Evolutionary conservation across 2,329 filamentous ascomycete species (phyloP).

Genomic region (Epichloe brachyelytri): DNA sequence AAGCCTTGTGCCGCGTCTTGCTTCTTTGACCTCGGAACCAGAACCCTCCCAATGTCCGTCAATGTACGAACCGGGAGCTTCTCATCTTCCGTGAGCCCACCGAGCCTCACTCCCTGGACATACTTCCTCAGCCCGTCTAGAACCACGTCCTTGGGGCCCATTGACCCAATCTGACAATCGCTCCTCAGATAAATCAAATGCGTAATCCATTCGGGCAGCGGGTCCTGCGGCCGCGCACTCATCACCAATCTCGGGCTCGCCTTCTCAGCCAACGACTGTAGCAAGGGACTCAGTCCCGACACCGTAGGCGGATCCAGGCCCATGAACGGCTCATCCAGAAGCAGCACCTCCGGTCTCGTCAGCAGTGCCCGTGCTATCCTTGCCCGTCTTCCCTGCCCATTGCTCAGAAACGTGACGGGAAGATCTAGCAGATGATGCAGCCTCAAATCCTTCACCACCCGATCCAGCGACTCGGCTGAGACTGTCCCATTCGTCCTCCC

Average conservation of each 20-base stretch:
- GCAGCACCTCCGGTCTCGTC: constrained; percentile 62
- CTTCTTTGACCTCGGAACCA: constrained; percentile 17
- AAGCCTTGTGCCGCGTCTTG: constrained; percentile 4
- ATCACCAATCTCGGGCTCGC: constrained; percentile 62
- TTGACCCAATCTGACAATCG: constrained; percentile 49
- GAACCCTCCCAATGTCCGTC: constrained; percentile 34
- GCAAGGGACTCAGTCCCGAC: constrained; percentile 54
- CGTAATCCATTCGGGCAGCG: constrained; percentile 80
- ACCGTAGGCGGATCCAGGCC: constrained; percentile 80
- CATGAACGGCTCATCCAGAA: constrained; percentile 94
- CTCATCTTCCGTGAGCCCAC: constrained; percentile 31
- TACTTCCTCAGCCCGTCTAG: constrained; percentile 39
- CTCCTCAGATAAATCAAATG: constrained; percentile 63
- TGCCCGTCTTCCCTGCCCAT: constrained; percentile 79
- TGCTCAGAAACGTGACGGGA: constrained; percentile 81
- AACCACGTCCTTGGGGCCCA: constrained; percentile 54
- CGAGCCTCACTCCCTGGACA: constrained; percentile 31
- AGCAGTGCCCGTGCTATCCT: constrained; percentile 80
- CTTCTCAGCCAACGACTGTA: constrained; percentile 53
- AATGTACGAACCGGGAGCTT: constrained; percentile 35
- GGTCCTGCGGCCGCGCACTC: constrained; percentile 72
- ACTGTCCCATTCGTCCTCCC: constrained; percentile 35
- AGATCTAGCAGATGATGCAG: constrained; percentile 59
- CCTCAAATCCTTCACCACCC: constrained; percentile 56
- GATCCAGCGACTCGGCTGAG: constrained; percentile 38